Percentiles rank a stretch among this genome's conserved stretches.
These are phyloP conservation scores for Craterostigma plantagineum DNA, from an alignment of 257 asterid species.

Conservation along the genomic window DNA sequence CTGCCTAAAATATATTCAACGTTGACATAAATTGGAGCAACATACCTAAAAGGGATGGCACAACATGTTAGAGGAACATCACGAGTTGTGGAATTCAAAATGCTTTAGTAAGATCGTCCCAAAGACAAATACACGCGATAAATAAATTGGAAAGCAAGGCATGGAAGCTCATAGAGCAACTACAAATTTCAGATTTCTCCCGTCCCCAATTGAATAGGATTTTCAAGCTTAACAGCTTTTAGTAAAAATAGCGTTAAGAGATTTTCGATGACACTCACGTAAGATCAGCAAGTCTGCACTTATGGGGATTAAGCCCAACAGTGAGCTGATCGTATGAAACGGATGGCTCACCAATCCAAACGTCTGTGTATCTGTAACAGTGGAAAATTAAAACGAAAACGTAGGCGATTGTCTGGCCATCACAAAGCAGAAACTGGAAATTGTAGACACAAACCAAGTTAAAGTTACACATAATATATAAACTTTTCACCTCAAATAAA, in stretches of 20 bases:
- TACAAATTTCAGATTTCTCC: too few relatives aligned
- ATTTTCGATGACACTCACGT: conserved; percentile 35
- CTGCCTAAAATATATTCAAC: conserved; percentile 32
- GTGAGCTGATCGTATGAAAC: conserved; percentile 12
- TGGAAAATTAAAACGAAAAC: too few relatives aligned
- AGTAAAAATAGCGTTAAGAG: too few relatives aligned
- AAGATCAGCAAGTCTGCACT: conserved; percentile 50
- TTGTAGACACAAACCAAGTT: neutral
- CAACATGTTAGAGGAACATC: too few relatives aligned
- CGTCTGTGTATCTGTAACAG: conserved; percentile 48
- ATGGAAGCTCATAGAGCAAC: too few relatives aligned
- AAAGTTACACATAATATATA: too few relatives aligned
- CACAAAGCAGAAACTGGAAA: neutral
- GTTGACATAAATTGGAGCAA: conserved; percentile 67
- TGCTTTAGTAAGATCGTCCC: too few relatives aligned
- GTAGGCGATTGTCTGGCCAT: too few relatives aligned
- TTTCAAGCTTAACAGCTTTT: too few relatives aligned
- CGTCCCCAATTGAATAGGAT: too few relatives aligned
- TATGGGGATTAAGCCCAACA: conserved; percentile 48
- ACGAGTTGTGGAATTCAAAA: too few relatives aligned
- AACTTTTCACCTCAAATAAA: conserved; percentile 41
- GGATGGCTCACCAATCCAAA: conserved; percentile 54
- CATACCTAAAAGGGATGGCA: conserved; percentile 33
- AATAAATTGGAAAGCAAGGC: neutral
- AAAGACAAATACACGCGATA: too few relatives aligned